Conservation (phyloP, 495 filamentous ascomycete species). For the Tuber calosporum region DNA sequence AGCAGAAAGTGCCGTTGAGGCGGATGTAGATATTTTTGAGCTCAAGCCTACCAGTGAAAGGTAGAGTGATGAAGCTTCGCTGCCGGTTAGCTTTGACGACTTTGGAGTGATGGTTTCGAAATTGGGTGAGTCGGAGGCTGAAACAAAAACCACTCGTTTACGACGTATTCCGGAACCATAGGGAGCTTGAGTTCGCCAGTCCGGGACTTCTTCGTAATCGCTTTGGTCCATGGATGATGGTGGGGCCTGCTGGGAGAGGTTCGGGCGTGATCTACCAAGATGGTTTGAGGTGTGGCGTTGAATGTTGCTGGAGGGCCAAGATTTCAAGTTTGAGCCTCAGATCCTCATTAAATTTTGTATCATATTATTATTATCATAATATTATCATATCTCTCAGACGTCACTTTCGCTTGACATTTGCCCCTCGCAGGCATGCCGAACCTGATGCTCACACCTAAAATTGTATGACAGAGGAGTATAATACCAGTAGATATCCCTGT, state of each 20-base stretch:
- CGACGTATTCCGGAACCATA: constrained; percentile 73
- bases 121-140: constrained; percentile 48
- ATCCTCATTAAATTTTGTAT: too few relatives aligned
- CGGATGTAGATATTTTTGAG: neutral
- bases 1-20: constrained; percentile 19
- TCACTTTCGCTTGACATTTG: neutral
- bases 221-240: neutral
- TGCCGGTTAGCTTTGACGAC: constrained; percentile 20
- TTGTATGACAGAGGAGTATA: too few relatives aligned
- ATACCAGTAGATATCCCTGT: neutral
- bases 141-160: constrained; percentile 73
- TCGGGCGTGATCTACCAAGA: neutral
- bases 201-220: constrained; percentile 6
- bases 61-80: constrained; percentile 26
- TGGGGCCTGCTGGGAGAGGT: neutral
- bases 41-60: constrained; percentile 29
- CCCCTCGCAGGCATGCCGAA: neutral
- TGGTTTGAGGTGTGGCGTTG: neutral
- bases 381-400: neutral
- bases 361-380: too few relatives aligned
- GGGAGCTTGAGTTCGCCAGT: constrained; percentile 38
- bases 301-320: neutral
- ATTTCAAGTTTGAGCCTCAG: neutral
- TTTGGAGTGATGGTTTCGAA: neutral
- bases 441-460: neutral